These are phyloP conservation scores for Celoporthe dispersa DNA, from an alignment of 2,329 filamentous ascomycete genomes.

Conservation along the genomic window DNA sequence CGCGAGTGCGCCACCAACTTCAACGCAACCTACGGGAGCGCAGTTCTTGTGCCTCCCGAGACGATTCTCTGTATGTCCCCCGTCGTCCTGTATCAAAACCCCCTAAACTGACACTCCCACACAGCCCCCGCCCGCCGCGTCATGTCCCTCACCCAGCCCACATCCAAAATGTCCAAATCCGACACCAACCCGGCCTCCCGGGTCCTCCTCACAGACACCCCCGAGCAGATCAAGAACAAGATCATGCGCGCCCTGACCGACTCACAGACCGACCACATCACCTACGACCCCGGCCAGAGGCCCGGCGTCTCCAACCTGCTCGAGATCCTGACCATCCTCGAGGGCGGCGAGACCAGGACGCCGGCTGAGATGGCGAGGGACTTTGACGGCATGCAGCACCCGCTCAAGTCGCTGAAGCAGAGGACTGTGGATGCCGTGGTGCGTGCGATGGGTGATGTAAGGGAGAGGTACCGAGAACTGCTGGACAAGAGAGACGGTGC, in stretches of 20 bases:
- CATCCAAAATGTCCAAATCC: conserved; percentile 94
- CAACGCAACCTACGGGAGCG: conserved; percentile 71
- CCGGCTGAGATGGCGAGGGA: conserved; percentile 46
- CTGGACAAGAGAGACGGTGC: conserved; percentile 45
- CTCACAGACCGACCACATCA: conserved; percentile 60
- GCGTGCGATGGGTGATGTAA: conserved; percentile 52
- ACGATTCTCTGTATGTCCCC: conserved; percentile 68
- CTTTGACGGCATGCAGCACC: conserved; percentile 41
- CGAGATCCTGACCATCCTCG: conserved; percentile 74
- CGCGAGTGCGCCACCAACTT: conserved; percentile 86
- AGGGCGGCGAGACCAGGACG: conserved; percentile 40
- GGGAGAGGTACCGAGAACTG: conserved; percentile 51
- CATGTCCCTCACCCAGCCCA: conserved; percentile 84
- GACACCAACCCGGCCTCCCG: conserved; percentile 71
- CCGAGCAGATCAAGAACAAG: conserved; percentile 68
- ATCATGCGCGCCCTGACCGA: conserved; percentile 80
- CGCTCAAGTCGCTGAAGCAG: conserved; percentile 49
- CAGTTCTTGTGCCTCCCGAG: conserved; percentile 67
- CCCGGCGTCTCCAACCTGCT: conserved; percentile 90
- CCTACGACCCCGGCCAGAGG: conserved; percentile 70
- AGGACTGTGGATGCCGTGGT: conserved; percentile 63
- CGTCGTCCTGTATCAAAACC: background rate
- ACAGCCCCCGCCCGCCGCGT: conserved; percentile 79
- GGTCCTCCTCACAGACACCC: conserved; percentile 79
- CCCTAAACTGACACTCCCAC: background rate